Evolutionary conservation across 495 filamentous ascomycete species (phyloP).

Genomic region (Polyplosphaeria fusca): DNA sequence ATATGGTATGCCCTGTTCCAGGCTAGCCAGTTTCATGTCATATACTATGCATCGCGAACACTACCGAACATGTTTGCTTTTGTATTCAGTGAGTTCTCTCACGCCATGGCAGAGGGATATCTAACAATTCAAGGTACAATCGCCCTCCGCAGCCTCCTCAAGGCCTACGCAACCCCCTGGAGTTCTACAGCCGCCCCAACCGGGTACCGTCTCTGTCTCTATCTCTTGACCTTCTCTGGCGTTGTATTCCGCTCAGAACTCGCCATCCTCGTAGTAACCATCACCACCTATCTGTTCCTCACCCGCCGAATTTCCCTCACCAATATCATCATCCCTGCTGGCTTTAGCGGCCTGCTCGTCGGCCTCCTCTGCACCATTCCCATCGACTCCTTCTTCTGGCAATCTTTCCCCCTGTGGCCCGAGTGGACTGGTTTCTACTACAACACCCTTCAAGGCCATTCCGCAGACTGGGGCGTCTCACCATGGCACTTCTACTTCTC

Average conservation of each 20-base stretch:
- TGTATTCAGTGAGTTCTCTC: conserved; percentile 66
- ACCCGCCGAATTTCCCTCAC: conserved; percentile 53
- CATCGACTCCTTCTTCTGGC: conserved; percentile 93
- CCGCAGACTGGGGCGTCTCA: conserved; percentile 81
- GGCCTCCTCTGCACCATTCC: conserved; percentile 65
- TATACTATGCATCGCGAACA: conserved; percentile 90
- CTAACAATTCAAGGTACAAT: no score
- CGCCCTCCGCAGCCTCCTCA: conserved; percentile 69
- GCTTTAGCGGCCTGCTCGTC: conserved; percentile 58
- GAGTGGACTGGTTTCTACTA: conserved; percentile 86
- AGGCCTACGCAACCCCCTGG: conserved; percentile 42
- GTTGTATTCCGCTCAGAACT: conserved; percentile 88
- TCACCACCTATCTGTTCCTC: conserved; percentile 56
- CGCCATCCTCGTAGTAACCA: conserved; percentile 68
- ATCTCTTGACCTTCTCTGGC: conserved; percentile 74
- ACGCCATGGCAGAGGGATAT: no score
- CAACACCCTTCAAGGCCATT: conserved; percentile 76
- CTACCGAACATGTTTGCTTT: conserved; percentile 98
- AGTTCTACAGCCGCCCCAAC: conserved; percentile 25
- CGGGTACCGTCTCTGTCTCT: conserved; percentile 55
- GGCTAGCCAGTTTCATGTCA: conserved; percentile 83
- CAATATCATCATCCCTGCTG: conserved; percentile 61
- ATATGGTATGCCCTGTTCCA: conserved; percentile 84
- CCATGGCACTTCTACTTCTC: conserved; percentile 82
- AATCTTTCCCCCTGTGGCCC: conserved; percentile 74